Percentiles rank a stretch among this genome's conserved stretches.
Conservation (phyloP, 345 rosid genomes). For the Eucalyptus coolabah region DNA sequence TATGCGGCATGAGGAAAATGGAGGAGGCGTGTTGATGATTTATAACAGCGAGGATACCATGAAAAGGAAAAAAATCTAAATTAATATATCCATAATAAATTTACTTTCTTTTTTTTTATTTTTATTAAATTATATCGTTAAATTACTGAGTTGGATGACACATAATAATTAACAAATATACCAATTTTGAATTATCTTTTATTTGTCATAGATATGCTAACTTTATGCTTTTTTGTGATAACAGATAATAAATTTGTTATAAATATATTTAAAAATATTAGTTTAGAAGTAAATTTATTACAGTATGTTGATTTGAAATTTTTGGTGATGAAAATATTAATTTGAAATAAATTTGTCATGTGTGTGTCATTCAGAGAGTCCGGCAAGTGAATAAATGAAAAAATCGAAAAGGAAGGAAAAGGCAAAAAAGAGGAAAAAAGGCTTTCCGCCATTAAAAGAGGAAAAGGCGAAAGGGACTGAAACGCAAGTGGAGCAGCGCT, state of each 20-base stretch:
- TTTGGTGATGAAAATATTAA: too few relatives aligned
- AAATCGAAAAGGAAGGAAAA: not conserved
- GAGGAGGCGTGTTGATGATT: not conserved
- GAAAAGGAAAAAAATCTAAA: too few relatives aligned
- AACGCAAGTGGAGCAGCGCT: not conserved
- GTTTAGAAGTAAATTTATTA: too few relatives aligned
- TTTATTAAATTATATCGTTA: too few relatives aligned
- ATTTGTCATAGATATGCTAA: rapidly evolving
- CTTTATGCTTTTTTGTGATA: too few relatives aligned
- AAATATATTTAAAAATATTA: too few relatives aligned
- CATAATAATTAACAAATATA: rapidly evolving
- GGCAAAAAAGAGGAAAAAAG: too few relatives aligned
- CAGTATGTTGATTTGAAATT: rapidly evolving
- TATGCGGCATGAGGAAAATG: not conserved
- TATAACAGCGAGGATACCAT: not conserved
- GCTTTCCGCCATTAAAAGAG: not conserved
- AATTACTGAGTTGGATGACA: rapidly evolving
- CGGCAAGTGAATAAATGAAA: not conserved
- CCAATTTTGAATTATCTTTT: rapidly evolving
- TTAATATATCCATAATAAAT: too few relatives aligned
- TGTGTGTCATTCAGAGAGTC: rapidly evolving
- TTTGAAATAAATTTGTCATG: rapidly evolving
- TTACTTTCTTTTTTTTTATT: too few relatives aligned
- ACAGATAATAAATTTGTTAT: rapidly evolving
- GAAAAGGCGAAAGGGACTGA: not conserved